Base-by-base conservation (phyloP, 179 eudicot genomes). In the Drosera spatulata region DNA sequence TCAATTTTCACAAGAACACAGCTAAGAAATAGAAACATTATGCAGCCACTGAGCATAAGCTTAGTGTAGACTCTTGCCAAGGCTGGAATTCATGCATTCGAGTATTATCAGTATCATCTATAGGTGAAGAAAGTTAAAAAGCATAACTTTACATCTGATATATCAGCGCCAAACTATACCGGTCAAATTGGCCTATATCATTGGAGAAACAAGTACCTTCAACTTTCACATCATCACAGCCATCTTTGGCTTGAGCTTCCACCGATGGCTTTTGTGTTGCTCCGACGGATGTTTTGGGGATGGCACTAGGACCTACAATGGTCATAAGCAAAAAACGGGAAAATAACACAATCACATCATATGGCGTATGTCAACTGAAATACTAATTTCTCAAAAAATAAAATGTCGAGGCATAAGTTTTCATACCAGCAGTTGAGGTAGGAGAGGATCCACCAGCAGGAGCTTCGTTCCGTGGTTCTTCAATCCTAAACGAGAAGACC, bases 401-500 rank as follows among this genome's bases (percentile, higher is more conserved):
- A 22, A 22, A 22, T 22, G 33, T 22, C n/a, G n/a, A n/a, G n/a
- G 56, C 42, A 47, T 33, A n/a, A 54, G 44, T 39, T 12, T n/a
- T 45, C 69, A 66, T 82, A 85, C 87, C 89, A 64, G 83, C 71
- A 64, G 64, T 66, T 66, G 77, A 63, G 67, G 65, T 67, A 43
- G 73, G 73, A 45, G 82, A 82, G 56, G 88, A 74, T 66, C 62
- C 74, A 40, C 73, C 81, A 50, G 61, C 71, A 66, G 69, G 66
- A 64, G 81, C 74, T 62, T 84, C 95, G 70, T 80, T 81, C 52
- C 67, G 72, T 61, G 76, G 78, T 70, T 82, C 96, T 82, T 89
- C 97, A 72, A 75, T 56, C 78, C 99, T 93, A 77, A 57, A 61
- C 61, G 76, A 58, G 72, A 15, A 74, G 7, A 40, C 58, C 62